Base-by-base conservation (phyloP, 2,329 filamentous ascomycete species). In the Cylindrodendrum hubeiense region DNA sequence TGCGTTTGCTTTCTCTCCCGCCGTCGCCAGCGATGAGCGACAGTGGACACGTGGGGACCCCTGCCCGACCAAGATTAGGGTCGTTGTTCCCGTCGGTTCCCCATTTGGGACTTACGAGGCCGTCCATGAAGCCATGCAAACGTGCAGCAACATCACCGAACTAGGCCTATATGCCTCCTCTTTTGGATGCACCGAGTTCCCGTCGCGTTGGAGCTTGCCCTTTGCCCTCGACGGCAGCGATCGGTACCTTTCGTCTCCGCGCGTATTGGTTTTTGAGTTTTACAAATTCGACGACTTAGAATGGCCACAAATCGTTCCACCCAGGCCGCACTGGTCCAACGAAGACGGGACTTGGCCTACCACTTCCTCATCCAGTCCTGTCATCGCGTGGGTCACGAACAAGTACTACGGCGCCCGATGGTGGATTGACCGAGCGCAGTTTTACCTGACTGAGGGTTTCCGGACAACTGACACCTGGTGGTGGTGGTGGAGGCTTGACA, bases 151-250 rank as follows among this genome's bases (percentile, higher is more conserved):
- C 3, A 24, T 69, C 4, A 47, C 46, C 1, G 50, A 69, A 3
- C 26, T 69, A 2, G 1, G n/a, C n/a, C 9, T 70, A 7, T 37
- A 5, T 3, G 26, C 4, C 0, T 10, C 4, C 0, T 17, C 15
- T 3, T 10, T 2, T 3, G 22, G 26, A 3, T 65, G 61, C 12
- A 19, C 19, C 0, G 22, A 24, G 0, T 4, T 4, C 3, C 44
- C 49, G 5, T 21, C n/a, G 2, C 30, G 57, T 2, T 30, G 8
- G 1, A 59, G 13, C 5, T 7, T 69, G 0, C 60, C 67, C 0
- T 67, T 69, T 21, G 62, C 44, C 1, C 12, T 57, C 3, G 58
- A 69, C 5, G 64, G 67, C 2, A 66, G 58, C 8, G 67, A 70
- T 44, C 43, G 30, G 2, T 70, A 70, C 21, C 43, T 49, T 2